phyloP scores from a whole-genome alignment of 495 filamentous ascomycete genomes.

The Penicillium ucsense region DNA sequence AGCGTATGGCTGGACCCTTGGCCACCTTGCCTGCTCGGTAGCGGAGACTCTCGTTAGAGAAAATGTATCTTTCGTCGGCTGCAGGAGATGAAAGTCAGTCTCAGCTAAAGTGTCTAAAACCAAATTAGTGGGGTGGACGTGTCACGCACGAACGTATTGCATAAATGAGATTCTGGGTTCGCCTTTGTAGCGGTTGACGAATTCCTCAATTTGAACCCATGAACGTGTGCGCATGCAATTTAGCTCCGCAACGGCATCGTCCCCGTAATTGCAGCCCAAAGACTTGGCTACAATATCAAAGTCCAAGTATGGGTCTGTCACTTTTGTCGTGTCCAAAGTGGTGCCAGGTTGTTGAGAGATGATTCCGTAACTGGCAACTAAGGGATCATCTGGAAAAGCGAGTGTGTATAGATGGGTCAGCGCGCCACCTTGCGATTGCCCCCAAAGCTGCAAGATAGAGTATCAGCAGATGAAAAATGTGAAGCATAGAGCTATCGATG shows the following conservation, averaged over 20 bases:
- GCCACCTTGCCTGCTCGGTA: constrained; percentile 10
- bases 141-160: constrained; percentile 6
- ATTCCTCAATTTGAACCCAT: constrained; percentile 24
- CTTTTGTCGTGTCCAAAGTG: neutral
- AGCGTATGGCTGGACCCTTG: constrained; percentile 26
- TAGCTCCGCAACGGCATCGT: constrained; percentile 17
- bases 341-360: constrained; percentile 7
- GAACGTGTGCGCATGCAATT: constrained; percentile 41
- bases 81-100: neutral
- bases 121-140: too few species aligned
- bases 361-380: constrained; percentile 9
- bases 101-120: neutral
- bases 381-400: constrained; percentile 10
- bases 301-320: constrained; percentile 16
- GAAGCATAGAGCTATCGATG: too few species aligned
- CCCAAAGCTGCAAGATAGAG: constrained; percentile 22
- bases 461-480: too few species aligned
- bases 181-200: constrained; percentile 19
- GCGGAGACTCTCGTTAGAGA: constrained; percentile 31
- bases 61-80: constrained; percentile 15
- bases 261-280: constrained; percentile 32
- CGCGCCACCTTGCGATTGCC: constrained; percentile 25
- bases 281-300: constrained; percentile 35
- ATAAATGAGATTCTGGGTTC: constrained; percentile 10
- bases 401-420: constrained; percentile 13